Evolutionary conservation across 2,329 filamentous ascomycete species (phyloP), one percentile per base, ranked within the genome.

Genomic region (Diplocarpon mali): DNA sequence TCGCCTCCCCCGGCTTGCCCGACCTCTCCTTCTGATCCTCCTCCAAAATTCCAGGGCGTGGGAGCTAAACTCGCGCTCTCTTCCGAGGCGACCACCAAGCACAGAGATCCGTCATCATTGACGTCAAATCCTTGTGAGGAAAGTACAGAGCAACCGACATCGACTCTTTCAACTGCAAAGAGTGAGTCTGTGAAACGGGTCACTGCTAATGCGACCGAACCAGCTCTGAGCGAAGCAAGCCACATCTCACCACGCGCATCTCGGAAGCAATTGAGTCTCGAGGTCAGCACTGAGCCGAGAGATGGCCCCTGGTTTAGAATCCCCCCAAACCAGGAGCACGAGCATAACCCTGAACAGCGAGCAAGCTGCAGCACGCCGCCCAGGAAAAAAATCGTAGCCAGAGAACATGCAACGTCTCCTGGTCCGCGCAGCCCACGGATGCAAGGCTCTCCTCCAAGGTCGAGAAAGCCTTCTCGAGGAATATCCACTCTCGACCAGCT

Each of bases 401-500:
- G 30, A 20, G 24, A 34, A 14, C 15, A 7, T 11, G 28, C 24
- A 38, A 34, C 38, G n/a, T 34, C 31, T 3, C 27, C 17, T n/a
- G 29, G 16, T 30, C 11, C 17, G 16, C 14, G 31, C 1, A 40
- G 39, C 24, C 36, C 44, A 39, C 34, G 17, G 16, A 35, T 38
- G 7, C 40, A 46, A 42, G 38, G 40, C n/a, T 44, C 52, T 13
- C 44, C 45, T 20, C 42, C 34, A 7, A 38, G 20, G 11, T 50
- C 45, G 3, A 39, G 35, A 42, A 47, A 24, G 20, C 37, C 40
- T 35, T 47, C 46, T 32, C 45, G 47, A 16, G 44, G 39, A n/a
- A 27, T 44, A 7, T 50, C 44, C 13, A 30, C 35, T 7, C 27
- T 44, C 1, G 44, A 47, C 24, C 40, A 51, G 30, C 17, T 45